Base-by-base conservation (phyloP, 1,139 yeast genomes). In the Yamadazyma spencermartinsiae region DNA sequence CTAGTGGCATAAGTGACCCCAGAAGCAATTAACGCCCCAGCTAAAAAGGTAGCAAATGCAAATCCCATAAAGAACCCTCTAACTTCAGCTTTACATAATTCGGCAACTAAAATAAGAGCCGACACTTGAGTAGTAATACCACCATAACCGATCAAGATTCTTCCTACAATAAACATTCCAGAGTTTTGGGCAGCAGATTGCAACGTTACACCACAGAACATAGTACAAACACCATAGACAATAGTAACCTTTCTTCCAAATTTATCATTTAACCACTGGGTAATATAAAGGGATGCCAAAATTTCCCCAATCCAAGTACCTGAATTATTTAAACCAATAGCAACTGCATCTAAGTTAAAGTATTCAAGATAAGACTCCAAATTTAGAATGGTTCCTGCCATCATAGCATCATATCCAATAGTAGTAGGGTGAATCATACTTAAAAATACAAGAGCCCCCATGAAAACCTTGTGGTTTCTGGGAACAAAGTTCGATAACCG, bases 131-230 rank as follows among this genome's bases (percentile, higher is more conserved):
- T 42, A 11, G 43, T 13, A 3, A 41, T 33, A 12, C 34, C 19
- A 13, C 56, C 56, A 27, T 42, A 35, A 4, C 58, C 57, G 29
- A 53, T 18, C 8, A 50, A 18, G n/a, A 52, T 35, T 37, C 58
- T 41, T 3, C 53, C 51, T 17, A 41, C 45, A 13, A 52, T 33
- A 33, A 51, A 53, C 50, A 53, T 50, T 3, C 40, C 58, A 27
- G 41, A 40, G 31, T 46, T 41, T 31, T 44, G 46, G 14, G 56
- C 47, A n/a, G 50, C 52, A 25, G 45, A 33, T 32, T 53, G 57
- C 18, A 54, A 39, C 2, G 38, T 33, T n/a, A 44, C 48, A 1
- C 57, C 56, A n/a, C n/a, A n/a, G n/a, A n/a, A n/a, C n/a, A n/a
- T n/a, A n/a, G n/a, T n/a, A n/a, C n/a, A n/a, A n/a, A n/a, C n/a